These are phyloP conservation scores for Blastocystis sp. DNA, from an alignment of 352 stramenopile genomes.

Conservation along the genomic window DNA sequence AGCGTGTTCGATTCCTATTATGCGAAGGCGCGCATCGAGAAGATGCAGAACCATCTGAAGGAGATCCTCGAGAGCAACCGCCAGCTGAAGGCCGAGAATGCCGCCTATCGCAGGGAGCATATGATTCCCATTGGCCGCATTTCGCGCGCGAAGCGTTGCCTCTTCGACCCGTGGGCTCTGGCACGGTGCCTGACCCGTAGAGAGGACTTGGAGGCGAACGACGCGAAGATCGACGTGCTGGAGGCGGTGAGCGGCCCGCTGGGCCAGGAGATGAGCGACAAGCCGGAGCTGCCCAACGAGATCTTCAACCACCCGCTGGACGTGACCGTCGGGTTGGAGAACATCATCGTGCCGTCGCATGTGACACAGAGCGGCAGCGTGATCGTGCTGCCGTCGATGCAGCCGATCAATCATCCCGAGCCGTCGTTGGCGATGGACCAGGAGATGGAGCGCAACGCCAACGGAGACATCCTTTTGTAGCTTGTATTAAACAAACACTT, in stretches of 20 bases:
- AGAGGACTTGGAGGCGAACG: neutral
- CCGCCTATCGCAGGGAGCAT: constrained; percentile 41
- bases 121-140: constrained; percentile 39
- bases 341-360: neutral
- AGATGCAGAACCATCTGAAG: constrained; percentile 55
- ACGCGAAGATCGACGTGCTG: neutral
- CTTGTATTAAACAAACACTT: neutral
- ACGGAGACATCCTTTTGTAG: neutral
- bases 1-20: neutral
- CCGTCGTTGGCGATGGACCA: neutral
- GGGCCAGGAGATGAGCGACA: neutral
- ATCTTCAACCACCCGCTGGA: constrained; percentile 26
- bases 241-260: neutral
- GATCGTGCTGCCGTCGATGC: constrained; percentile 18
- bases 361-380: neutral
- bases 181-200: neutral
- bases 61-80: constrained; percentile 53
- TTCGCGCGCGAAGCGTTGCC: constrained; percentile 20
- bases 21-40: constrained; percentile 28
- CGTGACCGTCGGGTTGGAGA: neutral
- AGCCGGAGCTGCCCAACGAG: neutral
- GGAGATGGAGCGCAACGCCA: neutral
- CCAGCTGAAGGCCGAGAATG: constrained; percentile 57
- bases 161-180: neutral
- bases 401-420: constrained; percentile 1